Conservation (phyloP, 768 basidiomycete genomes). For the Leccinum pellstonianum region DNA sequence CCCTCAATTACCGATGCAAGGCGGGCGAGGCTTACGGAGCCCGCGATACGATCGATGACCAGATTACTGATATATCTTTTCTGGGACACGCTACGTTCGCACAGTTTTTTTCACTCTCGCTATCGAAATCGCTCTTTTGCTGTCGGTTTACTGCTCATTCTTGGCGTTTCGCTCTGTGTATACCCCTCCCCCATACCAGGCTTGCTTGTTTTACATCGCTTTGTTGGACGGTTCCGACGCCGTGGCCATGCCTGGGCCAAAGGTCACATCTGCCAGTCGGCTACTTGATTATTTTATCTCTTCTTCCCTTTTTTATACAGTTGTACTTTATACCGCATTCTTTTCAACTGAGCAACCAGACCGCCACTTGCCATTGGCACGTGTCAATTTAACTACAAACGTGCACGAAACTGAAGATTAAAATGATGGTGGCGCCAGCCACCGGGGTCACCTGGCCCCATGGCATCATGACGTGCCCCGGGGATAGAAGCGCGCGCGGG, state of each 20-base stretch:
- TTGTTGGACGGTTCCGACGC: neutral
- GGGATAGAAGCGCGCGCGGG: neutral
- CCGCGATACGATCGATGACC: slow-evolving; percentile 9
- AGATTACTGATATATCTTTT: slow-evolving; percentile 4
- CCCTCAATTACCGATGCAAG: slow-evolving; percentile 33
- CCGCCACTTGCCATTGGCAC: neutral
- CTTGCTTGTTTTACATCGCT: neutral
- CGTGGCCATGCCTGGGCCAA: neutral
- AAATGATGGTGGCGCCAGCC: slow-evolving; percentile 15
- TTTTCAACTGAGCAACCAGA: slow-evolving; percentile 1
- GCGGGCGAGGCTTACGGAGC: slow-evolving; percentile 26
- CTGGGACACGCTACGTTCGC: slow-evolving; percentile 19
- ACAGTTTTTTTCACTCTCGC: slow-evolving; percentile 5
- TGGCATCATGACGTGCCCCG: neutral
- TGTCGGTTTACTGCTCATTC: neutral
- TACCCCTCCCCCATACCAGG: slow-evolving; percentile 15
- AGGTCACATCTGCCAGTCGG: slow-evolving; percentile 2
- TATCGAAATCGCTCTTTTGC: slow-evolving; percentile 3
- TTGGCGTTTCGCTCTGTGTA: slow-evolving; percentile 9
- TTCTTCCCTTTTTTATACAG: slow-evolving; percentile 5
- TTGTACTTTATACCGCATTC: slow-evolving; percentile 21
- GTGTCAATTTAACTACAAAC: slow-evolving; percentile 1
- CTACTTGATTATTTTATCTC: neutral
- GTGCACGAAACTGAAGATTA: neutral
- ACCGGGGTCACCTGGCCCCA: neutral